Conservation (phyloP, 495 filamentous ascomycete species). For the Aspergillus coremiiformis region DNA sequence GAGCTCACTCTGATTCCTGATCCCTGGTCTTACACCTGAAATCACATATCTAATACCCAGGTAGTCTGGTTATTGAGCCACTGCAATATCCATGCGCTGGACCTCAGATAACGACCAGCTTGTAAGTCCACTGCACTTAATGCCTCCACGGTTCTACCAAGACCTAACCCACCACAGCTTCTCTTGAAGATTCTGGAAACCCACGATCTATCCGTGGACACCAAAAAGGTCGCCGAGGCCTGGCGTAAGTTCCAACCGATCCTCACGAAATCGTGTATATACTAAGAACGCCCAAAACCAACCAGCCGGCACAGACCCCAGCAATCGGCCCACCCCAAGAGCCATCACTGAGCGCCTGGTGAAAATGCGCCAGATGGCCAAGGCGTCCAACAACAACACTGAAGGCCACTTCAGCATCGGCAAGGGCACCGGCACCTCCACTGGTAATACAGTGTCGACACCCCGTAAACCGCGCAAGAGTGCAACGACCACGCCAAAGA, state of each 20-base stretch:
- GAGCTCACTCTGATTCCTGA: not conserved
- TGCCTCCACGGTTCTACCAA: not conserved
- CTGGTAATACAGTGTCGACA: not conserved
- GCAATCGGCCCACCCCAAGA: conserved; percentile 34
- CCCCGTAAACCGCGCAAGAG: conserved; percentile 10
- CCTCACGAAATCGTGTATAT: not conserved
- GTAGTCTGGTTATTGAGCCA: not conserved
- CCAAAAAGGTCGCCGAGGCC: conserved; percentile 29
- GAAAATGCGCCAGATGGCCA: conserved; percentile 30
- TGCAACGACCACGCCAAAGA: not conserved
- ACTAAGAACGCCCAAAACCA: not conserved
- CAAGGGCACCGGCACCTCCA: conserved; percentile 2
- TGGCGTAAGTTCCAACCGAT: conserved; percentile 34
- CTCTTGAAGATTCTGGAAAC: conserved; percentile 43
- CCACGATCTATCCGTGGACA: conserved; percentile 33
- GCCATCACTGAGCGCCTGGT: conserved; percentile 44
- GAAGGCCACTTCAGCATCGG: conserved; percentile 15
- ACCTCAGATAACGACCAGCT: conserved; percentile 33
- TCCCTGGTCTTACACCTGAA: not conserved
- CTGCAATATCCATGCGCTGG: conserved; percentile 39
- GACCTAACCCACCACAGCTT: conserved; percentile 25
- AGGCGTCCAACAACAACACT: conserved; percentile 3
- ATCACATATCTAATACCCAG: not conserved
- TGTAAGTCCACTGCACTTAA: conserved; percentile 14
- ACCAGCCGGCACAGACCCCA: not conserved